Base-by-base conservation (phyloP, 2,329 filamentous ascomycete species). In the Colletotrichum brevisporum region DNA sequence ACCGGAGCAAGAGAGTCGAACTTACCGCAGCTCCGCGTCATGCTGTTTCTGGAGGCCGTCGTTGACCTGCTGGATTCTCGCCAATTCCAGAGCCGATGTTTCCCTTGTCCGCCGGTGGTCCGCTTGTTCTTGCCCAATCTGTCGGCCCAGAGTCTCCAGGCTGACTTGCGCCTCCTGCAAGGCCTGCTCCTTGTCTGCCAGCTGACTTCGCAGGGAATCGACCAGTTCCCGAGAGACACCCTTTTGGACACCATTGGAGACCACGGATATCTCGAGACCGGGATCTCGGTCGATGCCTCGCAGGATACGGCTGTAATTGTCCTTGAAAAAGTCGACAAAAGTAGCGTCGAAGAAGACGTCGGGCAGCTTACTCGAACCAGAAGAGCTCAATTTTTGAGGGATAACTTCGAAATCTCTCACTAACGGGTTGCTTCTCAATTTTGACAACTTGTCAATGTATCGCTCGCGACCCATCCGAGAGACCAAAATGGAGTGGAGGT, bases 301-400 rank as follows among this genome's bases (percentile, higher is more conserved):
- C 47, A 92, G 84, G 67, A 98, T 83, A 9, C 95, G 91, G 75
- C 93, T 95, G 77, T 97, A 98, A 77, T 97, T 97, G 76, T 98
- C 95, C 76, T 98, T 98, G 75, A 98, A 89, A 75, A 98, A 97
- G 69, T 98, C 93, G 63, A 99, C 90, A 79, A 98, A 98, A 0
- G 89, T 89, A 54, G 89, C 86, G 74, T 97, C 94, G 72, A 98
- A 96, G 77, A 90, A 97, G 1, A 97, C 92, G 58, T 95, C 91
- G 1, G 94, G 92, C 8, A 95, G 73, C 80, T 88, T 78, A 74
- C 80, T 87, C 55, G 72, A 71, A 5, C 74, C 83, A 71, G 76
- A 78, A 5, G 82, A 81, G 71, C 87, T 86, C 8, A 90, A 81
- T 71, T 89, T 92, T 74, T 94, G 93, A 2, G 93, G 90, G 10